phyloP scores from a whole-genome alignment of 129 eudicot genomes.

The Chrysanthemum seticuspe region DNA sequence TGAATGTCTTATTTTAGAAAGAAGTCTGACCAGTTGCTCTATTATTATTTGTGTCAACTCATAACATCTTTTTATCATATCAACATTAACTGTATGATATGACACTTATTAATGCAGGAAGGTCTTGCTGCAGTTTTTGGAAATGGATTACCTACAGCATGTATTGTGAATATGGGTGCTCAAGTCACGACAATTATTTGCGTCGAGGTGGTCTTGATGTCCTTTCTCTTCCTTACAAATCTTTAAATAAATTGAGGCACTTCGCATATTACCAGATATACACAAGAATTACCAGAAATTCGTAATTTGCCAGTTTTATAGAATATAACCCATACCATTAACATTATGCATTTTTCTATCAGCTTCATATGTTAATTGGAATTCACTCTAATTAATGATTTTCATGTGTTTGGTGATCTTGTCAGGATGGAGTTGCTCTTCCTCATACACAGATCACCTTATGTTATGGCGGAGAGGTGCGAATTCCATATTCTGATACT shows the following conservation, averaged over 20 bases:
- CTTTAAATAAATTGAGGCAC: neutral
- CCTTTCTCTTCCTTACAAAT: conserved; percentile 4
- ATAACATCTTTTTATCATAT: neutral
- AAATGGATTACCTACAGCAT: conserved; percentile 94
- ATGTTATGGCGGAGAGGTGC: conserved; percentile 95
- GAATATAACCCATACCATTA: no score
- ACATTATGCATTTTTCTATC: no score
- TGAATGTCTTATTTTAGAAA: neutral
- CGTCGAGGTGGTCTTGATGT: conserved; percentile 58
- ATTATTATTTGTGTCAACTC: neutral
- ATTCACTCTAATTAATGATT: no score
- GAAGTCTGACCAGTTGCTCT: neutral
- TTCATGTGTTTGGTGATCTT: conserved; percentile 11
- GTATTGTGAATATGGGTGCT: conserved; percentile 87
- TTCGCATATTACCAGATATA: neutral
- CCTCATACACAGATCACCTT: conserved; percentile 78
- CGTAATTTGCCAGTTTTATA: neutral
- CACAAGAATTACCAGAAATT: neutral
- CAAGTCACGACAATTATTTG: conserved; percentile 89
- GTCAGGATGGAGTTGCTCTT: conserved; percentile 90
- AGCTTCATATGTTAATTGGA: no score
- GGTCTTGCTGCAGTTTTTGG: conserved; percentile 98
- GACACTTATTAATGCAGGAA: conserved; percentile 53
- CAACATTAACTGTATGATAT: neutral
- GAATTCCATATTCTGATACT: conserved; percentile 14